Percentiles rank a stretch among this genome's conserved stretches.
Conservation (phyloP, 768 basidiomycete genomes). For the Lactifluus rugatus region DNA sequence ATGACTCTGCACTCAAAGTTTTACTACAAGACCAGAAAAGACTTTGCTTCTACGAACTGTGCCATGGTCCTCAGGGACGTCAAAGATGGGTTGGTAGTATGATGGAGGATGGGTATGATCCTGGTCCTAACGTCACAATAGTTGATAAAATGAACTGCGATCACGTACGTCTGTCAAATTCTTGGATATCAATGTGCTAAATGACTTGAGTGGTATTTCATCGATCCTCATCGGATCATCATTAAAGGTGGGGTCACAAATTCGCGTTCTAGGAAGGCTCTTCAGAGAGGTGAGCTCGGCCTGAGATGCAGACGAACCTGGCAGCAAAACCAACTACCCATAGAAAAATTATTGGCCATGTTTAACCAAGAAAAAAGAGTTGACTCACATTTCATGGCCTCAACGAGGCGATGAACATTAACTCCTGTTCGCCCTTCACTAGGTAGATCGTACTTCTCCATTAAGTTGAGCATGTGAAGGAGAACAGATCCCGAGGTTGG, state of each 20-base stretch:
- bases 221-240: slow-evolving; percentile 46
- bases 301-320: slow-evolving; percentile 28
- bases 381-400: slow-evolving; percentile 69
- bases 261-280: slow-evolving; percentile 51
- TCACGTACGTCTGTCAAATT: slow-evolving; percentile 79
- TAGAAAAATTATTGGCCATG: neutral
- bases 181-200: slow-evolving; percentile 44
- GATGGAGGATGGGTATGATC: slow-evolving; percentile 68
- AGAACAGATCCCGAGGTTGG: slow-evolving; percentile 87
- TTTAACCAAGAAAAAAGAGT: slow-evolving; percentile 9
- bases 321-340: slow-evolving; percentile 55
- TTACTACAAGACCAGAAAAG: neutral
- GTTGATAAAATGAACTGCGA: neutral
- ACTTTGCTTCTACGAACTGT: slow-evolving; percentile 39
- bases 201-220: slow-evolving; percentile 61
- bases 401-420: slow-evolving; percentile 72
- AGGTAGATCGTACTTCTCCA: slow-evolving; percentile 61
- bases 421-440: slow-evolving; percentile 45
- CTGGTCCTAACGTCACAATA: slow-evolving; percentile 30
- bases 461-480: slow-evolving; percentile 81
- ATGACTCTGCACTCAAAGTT: slow-evolving; percentile 53
- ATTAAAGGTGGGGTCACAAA: slow-evolving; percentile 70
- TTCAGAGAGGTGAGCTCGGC: neutral
- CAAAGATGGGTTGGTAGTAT: slow-evolving; percentile 81
- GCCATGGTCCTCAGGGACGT: slow-evolving; percentile 73